Evolutionary conservation across 768 basidiomycete species (phyloP).

Genomic region (Steccherinum ochraceum): DNA sequence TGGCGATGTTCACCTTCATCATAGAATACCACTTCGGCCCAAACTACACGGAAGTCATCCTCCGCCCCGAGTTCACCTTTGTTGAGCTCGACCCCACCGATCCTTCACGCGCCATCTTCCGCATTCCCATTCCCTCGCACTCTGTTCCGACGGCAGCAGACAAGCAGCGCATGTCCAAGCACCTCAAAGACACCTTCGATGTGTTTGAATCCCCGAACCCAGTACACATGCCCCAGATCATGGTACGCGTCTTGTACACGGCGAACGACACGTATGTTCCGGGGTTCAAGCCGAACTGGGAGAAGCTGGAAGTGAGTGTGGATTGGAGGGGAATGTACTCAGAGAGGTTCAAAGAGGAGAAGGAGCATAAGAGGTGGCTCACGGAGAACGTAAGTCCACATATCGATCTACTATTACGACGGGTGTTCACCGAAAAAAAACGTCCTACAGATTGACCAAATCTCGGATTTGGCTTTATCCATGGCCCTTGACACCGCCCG

Average conservation of each 20-base stretch:
- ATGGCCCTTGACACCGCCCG: too few species aligned
- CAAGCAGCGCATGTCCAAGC: background rate
- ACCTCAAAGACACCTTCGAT: background rate
- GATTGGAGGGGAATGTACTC: background rate
- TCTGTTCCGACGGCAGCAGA: too few species aligned
- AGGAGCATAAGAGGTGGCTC: too few species aligned
- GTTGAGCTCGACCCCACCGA: background rate
- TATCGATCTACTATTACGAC: too few species aligned
- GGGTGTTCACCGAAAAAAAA: too few species aligned
- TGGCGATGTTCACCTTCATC: background rate
- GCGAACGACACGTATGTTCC: background rate
- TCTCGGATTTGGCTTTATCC: too few species aligned
- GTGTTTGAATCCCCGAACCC: background rate
- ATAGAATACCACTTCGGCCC: background rate
- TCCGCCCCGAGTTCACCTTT: background rate
- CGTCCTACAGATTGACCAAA: too few species aligned
- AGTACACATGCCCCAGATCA: background rate
- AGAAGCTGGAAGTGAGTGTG: background rate
- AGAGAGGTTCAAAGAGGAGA: background rate
- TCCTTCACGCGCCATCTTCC: background rate
- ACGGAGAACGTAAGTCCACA: too few species aligned
- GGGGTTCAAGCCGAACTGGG: background rate
- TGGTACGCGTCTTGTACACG: background rate
- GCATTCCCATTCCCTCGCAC: too few species aligned
- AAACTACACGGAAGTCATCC: background rate